Evolutionary conservation across 306 rosid species (phyloP), one percentile per base, ranked within the genome.

Genomic region (Acacia melanoxylon): DNA sequence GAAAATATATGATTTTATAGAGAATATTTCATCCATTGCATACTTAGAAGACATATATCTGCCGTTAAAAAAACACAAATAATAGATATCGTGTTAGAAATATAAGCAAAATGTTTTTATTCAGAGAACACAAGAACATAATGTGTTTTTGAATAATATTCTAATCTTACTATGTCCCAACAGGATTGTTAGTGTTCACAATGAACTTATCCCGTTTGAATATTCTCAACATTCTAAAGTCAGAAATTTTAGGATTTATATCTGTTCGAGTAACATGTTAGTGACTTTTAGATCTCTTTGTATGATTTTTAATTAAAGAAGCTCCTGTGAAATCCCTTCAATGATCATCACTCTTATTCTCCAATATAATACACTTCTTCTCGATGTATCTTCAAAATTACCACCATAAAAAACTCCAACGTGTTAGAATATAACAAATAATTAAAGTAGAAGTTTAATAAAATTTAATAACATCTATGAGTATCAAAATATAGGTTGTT

Each of bases 141-240:
- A 44, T 44, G 3, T 44, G 2, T 9, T 10, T 44, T 2, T 44
- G 5, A 33, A 33, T 33, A 33, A 44, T 51, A 0, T 51, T 0
- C 11, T 40, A 1, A 68, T 10, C 87, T 80, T 72, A 84, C 81
- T 45, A 75, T 17, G 81, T 84, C 22, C 81, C 81, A 33, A 84
- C 70, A 61, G 4, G 4, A 13, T 11, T 61, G 35, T 25, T 25
- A 24, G 35, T 61, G 19, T 25, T 12, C 7, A 37, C 67, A 10
- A 61, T 25, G 35, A 61, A 69, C 29, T 27, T 1, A 27, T 27
- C 29, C 29, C 1, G 29, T 4, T 61, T 61, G 33, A 61, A 61
- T 3, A 25, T 61, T 61, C 19, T 61, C 12, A 35, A 37, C 67
- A 61, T 61, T 24, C 67, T 19, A 61, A 61, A 24, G 19, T 61